Base-by-base conservation (phyloP, 2,329 filamentous ascomycete genomes). In the Colletotrichum sp. region DNA sequence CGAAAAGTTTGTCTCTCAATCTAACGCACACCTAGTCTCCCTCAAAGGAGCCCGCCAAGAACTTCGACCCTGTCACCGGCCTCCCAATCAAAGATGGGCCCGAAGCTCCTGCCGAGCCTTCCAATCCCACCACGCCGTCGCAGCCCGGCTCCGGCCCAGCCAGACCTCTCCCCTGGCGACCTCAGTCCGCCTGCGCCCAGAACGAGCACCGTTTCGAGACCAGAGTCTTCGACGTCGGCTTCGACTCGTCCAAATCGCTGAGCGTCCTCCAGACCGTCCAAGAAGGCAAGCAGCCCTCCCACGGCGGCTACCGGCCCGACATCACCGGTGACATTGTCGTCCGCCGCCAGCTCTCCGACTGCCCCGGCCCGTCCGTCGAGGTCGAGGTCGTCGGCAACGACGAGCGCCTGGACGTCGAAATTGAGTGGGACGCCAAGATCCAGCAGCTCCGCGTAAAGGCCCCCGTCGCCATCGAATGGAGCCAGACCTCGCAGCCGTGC, bases 321-420 rank as follows among this genome's bases (percentile, higher is more conserved):
- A 81, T 91, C 63, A 84, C 79, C 15, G 90, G 90, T 64, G 83
- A 88, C 29, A 80, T 91, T 22, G 78, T 89, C 57, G 70, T 91
- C 57, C 86, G 87, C 78, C 85, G 80, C 61, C 82, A 78, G 52
- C 79, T 15, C 27, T 80, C 83, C 19, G 79, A 79, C 29, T 83
- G 81, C 4, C 83, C 84, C 1, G 72, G 79, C 4, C 85, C 88
- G 5, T 82, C 80, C 3, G 78, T 90, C 44, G 84, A 87, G 2
- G 65, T 91, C 8, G 85, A 90, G 77, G 81, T 86, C 34, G 81
- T 86, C 30, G 85, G 86, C 71, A 91, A 90, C 78, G 83, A 89
- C 78, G 81, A 86, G 7, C 78, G 80, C 13, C 78, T 91, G 68
- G 66, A 78, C 4, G 78, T 87, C n/a, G 75, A 80, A 7, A 68